Conservation (phyloP, 345 rosid genomes). For the Brassica incana region DNA sequence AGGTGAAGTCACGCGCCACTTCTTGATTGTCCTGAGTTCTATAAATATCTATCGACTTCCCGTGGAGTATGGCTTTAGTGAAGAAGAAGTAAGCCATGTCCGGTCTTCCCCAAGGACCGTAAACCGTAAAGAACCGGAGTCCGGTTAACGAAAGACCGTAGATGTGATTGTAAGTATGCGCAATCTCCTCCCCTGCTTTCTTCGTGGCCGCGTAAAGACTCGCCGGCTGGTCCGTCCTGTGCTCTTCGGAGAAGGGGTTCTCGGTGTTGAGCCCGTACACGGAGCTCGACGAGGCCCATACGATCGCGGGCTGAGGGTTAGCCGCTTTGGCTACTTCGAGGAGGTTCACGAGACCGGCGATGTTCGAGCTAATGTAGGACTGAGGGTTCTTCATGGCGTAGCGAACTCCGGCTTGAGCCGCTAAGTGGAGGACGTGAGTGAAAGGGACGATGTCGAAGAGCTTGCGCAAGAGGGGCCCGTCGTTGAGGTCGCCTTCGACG, state of each 20-base stretch:
- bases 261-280: conserved; percentile 85
- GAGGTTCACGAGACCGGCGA: conserved; percentile 74
- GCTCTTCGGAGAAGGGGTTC: conserved; percentile 75
- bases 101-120: conserved; percentile 93
- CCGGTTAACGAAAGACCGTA: conserved; percentile 85
- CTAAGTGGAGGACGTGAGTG: conserved; percentile 84
- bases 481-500: conserved; percentile 78
- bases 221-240: conserved; percentile 81
- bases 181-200: conserved; percentile 84
- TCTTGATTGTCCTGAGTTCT: conserved; percentile 59
- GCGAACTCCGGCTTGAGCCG: conserved; percentile 91
- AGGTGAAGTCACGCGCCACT: conserved; percentile 96
- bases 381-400: conserved; percentile 93
- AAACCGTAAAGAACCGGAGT: conserved; percentile 72
- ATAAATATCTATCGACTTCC: conserved; percentile 68
- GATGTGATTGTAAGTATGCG: conserved; percentile 83
- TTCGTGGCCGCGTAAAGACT: conserved; percentile 87
- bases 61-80: conserved; percentile 72
- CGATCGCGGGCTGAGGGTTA: conserved; percentile 78
- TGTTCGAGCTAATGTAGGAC: conserved; percentile 74
- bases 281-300: conserved; percentile 88
- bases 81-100: conserved; percentile 95
- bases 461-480: conserved; percentile 56
- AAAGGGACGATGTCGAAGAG: conserved; percentile 78
- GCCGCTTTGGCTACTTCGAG: conserved; percentile 67